Percentiles rank a stretch among this genome's conserved stretches.
Conservation (phyloP, 2,329 filamentous ascomycete species). For the Emergomyces africanus region DNA sequence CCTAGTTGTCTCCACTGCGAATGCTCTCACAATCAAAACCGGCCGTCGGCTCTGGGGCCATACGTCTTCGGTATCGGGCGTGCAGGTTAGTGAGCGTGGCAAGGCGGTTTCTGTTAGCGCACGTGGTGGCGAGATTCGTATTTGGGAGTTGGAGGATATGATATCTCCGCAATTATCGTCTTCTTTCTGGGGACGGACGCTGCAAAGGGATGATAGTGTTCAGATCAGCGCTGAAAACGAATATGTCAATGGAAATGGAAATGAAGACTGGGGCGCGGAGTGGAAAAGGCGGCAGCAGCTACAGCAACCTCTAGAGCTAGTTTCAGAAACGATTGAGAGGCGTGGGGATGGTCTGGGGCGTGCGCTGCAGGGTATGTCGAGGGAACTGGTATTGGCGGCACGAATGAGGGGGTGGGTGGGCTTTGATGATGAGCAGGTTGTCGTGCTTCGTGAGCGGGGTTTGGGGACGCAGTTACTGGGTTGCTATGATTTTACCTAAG, state of each 20-base stretch:
- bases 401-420: constrained; percentile 56
- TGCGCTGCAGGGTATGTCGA: constrained; percentile 23
- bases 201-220: constrained; percentile 40
- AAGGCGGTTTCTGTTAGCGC: constrained; percentile 83
- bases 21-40: constrained; percentile 53
- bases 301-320: constrained; percentile 9
- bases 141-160: constrained; percentile 80
- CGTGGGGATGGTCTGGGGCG: constrained; percentile 19
- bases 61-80: constrained; percentile 76
- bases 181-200: constrained; percentile 30
- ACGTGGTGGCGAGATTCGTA: constrained; percentile 63
- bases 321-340: constrained; percentile 15
- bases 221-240: constrained; percentile 34
- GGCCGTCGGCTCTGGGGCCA: constrained; percentile 80
- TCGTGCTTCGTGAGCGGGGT: constrained; percentile 59
- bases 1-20: constrained; percentile 60
- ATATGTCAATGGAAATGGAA: background rate
- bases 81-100: constrained; percentile 69
- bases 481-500: constrained; percentile 74
- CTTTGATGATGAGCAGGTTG: constrained; percentile 87
- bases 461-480: constrained; percentile 60
- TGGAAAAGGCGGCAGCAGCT: background rate
- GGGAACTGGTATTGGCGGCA: constrained; percentile 28
- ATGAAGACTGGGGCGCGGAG: background rate
- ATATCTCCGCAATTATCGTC: constrained; percentile 33